These are phyloP conservation scores for Austroboletus festivus DNA, from an alignment of 768 basidiomycete genomes.

Conservation along the genomic window DNA sequence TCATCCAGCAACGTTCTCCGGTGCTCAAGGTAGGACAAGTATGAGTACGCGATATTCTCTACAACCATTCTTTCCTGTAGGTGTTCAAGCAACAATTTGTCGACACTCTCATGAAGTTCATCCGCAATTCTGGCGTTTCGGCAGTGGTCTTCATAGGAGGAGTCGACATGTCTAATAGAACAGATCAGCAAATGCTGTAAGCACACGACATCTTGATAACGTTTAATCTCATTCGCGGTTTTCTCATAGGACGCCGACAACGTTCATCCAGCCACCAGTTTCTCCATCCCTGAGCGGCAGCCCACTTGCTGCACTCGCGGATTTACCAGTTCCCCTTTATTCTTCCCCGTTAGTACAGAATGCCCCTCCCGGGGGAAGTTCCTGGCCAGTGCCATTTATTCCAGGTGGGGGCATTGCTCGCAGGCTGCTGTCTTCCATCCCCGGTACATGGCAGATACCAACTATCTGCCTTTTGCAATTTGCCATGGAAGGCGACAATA, in stretches of 20 bases:
- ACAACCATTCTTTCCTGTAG: constrained; percentile 34
- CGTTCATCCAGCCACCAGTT: constrained; percentile 47
- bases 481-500: constrained; percentile 81
- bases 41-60: background rate
- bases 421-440: constrained; percentile 59
- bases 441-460: constrained; percentile 48
- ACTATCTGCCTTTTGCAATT: constrained; percentile 66
- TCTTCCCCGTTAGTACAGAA: constrained; percentile 44
- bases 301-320: constrained; percentile 40
- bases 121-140: constrained; percentile 45
- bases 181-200: constrained; percentile 77
- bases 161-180: constrained; percentile 69
- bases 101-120: constrained; percentile 53
- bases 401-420: constrained; percentile 76
- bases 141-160: constrained; percentile 67
- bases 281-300: constrained; percentile 44
- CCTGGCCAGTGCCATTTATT: constrained; percentile 58
- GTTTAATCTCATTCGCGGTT: constrained; percentile 1
- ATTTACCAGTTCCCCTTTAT: constrained; percentile 54
- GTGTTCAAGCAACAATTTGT: constrained; percentile 67
- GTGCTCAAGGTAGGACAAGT: constrained; percentile 57
- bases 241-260: constrained; percentile 57
- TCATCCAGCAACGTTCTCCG: constrained; percentile 80
- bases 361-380: constrained; percentile 23
- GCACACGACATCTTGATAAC: constrained; percentile 22